Conservation (phyloP, 495 filamentous ascomycete genomes). For the Trichoderma reesei region DNA sequence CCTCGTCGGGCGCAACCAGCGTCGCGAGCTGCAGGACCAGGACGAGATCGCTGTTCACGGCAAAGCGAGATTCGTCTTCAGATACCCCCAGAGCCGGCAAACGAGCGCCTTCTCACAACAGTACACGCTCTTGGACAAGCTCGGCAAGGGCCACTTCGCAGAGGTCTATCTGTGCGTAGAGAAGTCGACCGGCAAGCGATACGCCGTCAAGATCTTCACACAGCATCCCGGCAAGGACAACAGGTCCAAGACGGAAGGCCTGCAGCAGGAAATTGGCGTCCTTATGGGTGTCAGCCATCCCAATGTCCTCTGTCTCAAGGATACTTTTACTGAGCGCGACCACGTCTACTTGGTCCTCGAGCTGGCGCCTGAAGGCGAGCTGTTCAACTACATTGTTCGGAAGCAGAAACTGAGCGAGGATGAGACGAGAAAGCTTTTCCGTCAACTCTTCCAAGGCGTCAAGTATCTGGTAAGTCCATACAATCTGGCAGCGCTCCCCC, state of each 20-base stretch:
- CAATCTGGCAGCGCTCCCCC: not conserved
- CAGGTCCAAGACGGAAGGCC: conserved; percentile 65
- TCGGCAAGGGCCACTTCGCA: conserved; percentile 96
- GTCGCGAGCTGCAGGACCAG: conserved; percentile 73
- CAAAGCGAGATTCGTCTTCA: conserved; percentile 77
- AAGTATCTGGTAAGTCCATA: conserved; percentile 69
- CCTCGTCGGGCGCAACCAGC: conserved; percentile 82
- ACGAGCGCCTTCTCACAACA: conserved; percentile 75
- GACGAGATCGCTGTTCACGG: conserved; percentile 84
- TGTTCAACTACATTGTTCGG: conserved; percentile 89
- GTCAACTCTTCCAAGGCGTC: conserved; percentile 84
- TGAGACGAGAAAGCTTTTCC: conserved; percentile 77
- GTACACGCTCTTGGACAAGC: conserved; percentile 71
- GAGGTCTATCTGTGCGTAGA: conserved; percentile 88
- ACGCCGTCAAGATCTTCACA: conserved; percentile 90
- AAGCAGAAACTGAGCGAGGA: conserved; percentile 78
- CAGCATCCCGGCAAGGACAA: conserved; percentile 71
- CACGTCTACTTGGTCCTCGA: conserved; percentile 90
- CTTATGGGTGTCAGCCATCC: conserved; percentile 94
- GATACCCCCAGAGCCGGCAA: conserved; percentile 68
- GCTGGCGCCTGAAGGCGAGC: conserved; percentile 81
- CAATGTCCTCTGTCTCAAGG: conserved; percentile 89
- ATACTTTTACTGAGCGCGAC: conserved; percentile 85
- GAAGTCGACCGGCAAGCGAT: conserved; percentile 68
- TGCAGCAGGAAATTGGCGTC: conserved; percentile 93